Percentiles rank a stretch among this genome's conserved stretches.
Evolutionary conservation across 202 grass and related monocot genomes (phyloP).

Genomic region (Digitaria exilis): DNA sequence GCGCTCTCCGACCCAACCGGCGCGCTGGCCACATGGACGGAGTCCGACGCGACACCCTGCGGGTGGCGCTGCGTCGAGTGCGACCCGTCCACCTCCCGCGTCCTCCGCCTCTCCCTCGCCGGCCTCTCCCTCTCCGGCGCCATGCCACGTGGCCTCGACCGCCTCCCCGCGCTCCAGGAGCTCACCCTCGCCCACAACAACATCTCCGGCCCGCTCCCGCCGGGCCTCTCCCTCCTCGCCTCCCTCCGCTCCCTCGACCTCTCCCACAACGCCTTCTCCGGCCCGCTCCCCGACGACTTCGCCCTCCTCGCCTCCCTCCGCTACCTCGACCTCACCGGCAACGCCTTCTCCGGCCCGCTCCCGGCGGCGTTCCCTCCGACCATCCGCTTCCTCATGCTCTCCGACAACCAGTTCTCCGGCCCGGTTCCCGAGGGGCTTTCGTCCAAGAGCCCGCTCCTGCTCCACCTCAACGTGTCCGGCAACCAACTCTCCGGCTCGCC

Average conservation of each 20-base stretch:
- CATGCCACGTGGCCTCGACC: constrained; percentile 81
- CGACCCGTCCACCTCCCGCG: constrained; percentile 78
- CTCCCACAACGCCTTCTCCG: constrained; percentile 76
- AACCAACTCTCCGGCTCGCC: constrained; percentile 76
- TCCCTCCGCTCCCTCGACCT: constrained; percentile 79
- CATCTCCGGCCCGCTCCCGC: constrained; percentile 65
- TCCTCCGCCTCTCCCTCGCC: constrained; percentile 64
- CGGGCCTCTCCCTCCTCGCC: constrained; percentile 67
- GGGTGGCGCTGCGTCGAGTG: constrained; percentile 78
- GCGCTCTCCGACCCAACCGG: constrained; percentile 57
- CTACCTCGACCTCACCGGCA: constrained; percentile 74
- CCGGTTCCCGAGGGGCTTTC: constrained; percentile 45
- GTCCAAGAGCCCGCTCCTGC: constrained; percentile 50
- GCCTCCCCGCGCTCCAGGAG: constrained; percentile 64
- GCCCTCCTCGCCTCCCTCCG: constrained; percentile 47
- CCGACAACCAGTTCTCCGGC: constrained; percentile 73
- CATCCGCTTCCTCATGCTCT: constrained; percentile 69
- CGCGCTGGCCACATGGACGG: constrained; percentile 72
- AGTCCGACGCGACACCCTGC: constrained; percentile 77
- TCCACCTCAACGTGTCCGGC: constrained; percentile 79
- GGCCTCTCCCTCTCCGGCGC: constrained; percentile 69
- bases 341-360: constrained; percentile 69
- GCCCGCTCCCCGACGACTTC: constrained; percentile 71
- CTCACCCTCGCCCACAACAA: constrained; percentile 80
- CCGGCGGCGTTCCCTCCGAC: constrained; percentile 49